Percentiles rank a stretch among this genome's conserved stretches.
Evolutionary conservation across 129 eudicot species (phyloP).

Genomic region (Lonicera japonica): DNA sequence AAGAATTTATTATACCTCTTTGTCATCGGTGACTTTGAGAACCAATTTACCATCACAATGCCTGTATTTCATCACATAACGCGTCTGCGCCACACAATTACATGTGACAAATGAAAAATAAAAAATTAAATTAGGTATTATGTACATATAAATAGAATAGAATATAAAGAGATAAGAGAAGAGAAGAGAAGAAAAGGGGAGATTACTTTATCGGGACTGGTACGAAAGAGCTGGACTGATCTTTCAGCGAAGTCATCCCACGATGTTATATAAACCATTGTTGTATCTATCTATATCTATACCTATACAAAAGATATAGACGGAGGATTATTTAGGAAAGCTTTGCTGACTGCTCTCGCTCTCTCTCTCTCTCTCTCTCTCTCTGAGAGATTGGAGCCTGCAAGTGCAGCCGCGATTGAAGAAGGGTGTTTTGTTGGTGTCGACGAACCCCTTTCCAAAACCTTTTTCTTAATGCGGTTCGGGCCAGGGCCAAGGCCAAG

Average conservation of each 20-base stretch:
- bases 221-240: conserved; percentile 67
- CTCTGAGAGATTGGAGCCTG: too few relatives aligned
- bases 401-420: too few relatives aligned
- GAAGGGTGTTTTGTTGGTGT: not conserved
- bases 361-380: too few relatives aligned
- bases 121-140: not conserved
- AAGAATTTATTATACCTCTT: conserved; percentile 41
- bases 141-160: too few relatives aligned
- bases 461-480: not conserved
- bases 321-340: not conserved
- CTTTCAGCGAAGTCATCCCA: conserved; percentile 86
- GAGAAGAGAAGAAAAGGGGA: not conserved
- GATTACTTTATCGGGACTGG: conserved; percentile 66
- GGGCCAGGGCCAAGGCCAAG: too few relatives aligned
- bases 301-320: too few relatives aligned
- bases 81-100: conserved; percentile 42
- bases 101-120: not conserved
- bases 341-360: too few relatives aligned
- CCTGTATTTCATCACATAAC: conserved; percentile 86
- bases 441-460: not conserved
- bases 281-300: too few relatives aligned
- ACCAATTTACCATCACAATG: conserved; percentile 93
- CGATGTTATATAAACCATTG: conserved; percentile 68
- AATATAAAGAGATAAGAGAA: not conserved
- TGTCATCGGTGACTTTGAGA: conserved; percentile 89